These are phyloP conservation scores for Sordariomycetes sp. DNA, from an alignment of 2,329 filamentous ascomycete genomes.

Conservation along the genomic window DNA sequence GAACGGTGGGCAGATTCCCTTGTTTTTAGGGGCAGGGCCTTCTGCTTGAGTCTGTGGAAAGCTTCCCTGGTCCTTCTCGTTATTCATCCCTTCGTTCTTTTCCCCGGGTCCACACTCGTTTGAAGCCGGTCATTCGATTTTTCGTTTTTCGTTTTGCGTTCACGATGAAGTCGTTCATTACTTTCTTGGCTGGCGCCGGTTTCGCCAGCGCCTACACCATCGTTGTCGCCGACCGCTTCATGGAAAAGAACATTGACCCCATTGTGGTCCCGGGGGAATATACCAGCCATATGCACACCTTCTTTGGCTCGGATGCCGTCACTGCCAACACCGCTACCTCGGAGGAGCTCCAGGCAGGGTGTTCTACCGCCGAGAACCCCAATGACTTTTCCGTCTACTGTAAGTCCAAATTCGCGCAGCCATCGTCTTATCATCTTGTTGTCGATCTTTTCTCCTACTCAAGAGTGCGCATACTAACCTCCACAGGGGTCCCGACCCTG, in stretches of 20 bases:
- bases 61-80: too few relatives aligned
- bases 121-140: not conserved
- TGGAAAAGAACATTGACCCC: conserved; percentile 22
- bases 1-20: too few relatives aligned
- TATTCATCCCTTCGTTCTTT: too few relatives aligned
- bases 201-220: conserved; percentile 12
- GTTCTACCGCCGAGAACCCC: conserved; percentile 31
- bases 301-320: conserved; percentile 22
- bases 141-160: not conserved
- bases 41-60: too few relatives aligned
- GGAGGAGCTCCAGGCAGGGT: conserved; percentile 26
- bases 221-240: conserved; percentile 14
- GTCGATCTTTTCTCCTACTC: too few relatives aligned
- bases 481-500: conserved; percentile 25
- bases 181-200: not conserved
- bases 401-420: conserved; percentile 7
- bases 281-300: conserved; percentile 22
- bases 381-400: conserved; percentile 36
- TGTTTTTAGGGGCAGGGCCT: too few relatives aligned
- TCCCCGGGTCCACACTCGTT: not conserved
- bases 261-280: conserved; percentile 20
- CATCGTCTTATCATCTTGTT: not conserved
- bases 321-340: conserved; percentile 18
- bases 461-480: not conserved
- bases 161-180: not conserved